A percentile compares a stretch with the other conserved stretches of the same genome.
Evolutionary conservation across 163 green algal genomes (phyloP).

Genomic region (Chlamydomonas reinhardtii): DNA sequence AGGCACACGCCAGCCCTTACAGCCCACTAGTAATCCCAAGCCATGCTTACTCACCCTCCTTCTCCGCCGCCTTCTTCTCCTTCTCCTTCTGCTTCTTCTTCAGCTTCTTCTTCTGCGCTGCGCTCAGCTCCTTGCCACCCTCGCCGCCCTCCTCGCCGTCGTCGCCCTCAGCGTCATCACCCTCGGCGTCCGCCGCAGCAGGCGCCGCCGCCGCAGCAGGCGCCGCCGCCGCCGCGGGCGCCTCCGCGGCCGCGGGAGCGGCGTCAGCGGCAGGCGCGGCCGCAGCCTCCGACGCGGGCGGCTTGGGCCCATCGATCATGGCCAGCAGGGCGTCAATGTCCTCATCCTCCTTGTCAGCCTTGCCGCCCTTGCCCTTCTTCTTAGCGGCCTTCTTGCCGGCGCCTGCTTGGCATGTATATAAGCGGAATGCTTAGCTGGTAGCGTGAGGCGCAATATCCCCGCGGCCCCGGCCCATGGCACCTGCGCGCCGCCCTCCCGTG

Average conservation of each 20-base stretch:
- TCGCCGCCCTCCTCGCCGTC: conserved; percentile 44
- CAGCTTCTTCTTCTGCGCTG: conserved; percentile 90
- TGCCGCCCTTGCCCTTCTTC: conserved; percentile 71
- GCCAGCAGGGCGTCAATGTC: conserved; percentile 87
- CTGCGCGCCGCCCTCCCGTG: too few relatives aligned
- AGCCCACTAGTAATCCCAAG: too few relatives aligned
- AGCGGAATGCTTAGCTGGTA: too few relatives aligned
- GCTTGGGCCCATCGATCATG: conserved; percentile 72
- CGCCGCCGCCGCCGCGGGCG: conserved; percentile 58
- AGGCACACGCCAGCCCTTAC: too few relatives aligned
- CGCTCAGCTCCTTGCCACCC: conserved; percentile 81
- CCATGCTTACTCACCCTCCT: not conserved
- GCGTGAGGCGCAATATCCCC: too few relatives aligned
- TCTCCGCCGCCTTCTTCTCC: conserved; percentile 79
- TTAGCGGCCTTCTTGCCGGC: conserved; percentile 58
- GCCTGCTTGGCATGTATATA: not conserved
- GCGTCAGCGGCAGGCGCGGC: conserved; percentile 44
- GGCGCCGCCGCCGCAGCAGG: conserved; percentile 25
- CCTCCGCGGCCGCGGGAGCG: conserved; percentile 57
- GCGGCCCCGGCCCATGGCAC: too few relatives aligned
- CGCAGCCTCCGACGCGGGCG: not conserved
- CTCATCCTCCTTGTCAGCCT: conserved; percentile 58
- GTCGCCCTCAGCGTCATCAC: conserved; percentile 45
- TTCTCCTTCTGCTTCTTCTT: conserved; percentile 94
- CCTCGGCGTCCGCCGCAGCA: conserved; percentile 36